A percentile compares a stretch with the other conserved stretches of the same genome.
Evolutionary conservation across 2,329 filamentous ascomycete species (phyloP).

Genomic region (Dactylellina cionopaga): DNA sequence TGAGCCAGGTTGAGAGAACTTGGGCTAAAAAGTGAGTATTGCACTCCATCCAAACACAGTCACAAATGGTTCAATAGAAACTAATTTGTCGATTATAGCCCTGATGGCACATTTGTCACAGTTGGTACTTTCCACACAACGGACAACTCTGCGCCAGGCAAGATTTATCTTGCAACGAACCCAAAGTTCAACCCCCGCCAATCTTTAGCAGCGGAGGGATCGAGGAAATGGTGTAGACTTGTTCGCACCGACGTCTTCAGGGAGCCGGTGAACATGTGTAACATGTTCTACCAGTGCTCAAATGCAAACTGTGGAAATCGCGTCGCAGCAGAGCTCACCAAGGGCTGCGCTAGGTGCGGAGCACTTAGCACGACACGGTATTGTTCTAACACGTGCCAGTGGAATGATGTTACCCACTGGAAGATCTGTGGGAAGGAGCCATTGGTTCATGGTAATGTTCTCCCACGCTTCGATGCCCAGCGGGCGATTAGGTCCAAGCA

Average conservation of each 20-base stretch:
- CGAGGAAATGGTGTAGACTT: background rate
- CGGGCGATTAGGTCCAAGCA: background rate
- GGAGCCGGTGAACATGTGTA: constrained; percentile 1
- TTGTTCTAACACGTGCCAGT: constrained; percentile 26
- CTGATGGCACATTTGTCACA: constrained; percentile 8
- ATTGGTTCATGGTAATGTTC: constrained; percentile 1
- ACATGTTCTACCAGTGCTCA: constrained; percentile 35
- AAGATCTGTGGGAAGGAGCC: constrained; percentile 11
- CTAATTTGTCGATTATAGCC: constrained; percentile 1
- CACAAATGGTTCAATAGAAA: background rate
- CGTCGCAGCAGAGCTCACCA: constrained; percentile 11
- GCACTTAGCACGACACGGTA: constrained; percentile 27
- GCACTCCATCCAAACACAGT: background rate
- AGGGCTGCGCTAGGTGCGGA: constrained; percentile 20
- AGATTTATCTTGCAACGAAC: constrained; percentile 1
- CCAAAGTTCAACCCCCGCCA: constrained; percentile 5
- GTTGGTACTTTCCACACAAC: constrained; percentile 12
- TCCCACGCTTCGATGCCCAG: background rate
- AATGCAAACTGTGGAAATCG: constrained; percentile 21
- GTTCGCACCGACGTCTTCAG: background rate
- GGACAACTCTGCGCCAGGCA: constrained; percentile 14
- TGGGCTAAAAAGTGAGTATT: constrained; percentile 27
- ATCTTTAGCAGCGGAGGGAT: background rate
- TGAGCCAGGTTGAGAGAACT: background rate
- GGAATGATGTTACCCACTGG: constrained; percentile 19